Conservation (phyloP, 1,139 yeast genomes). For the Suhomyces yuchorum region DNA sequence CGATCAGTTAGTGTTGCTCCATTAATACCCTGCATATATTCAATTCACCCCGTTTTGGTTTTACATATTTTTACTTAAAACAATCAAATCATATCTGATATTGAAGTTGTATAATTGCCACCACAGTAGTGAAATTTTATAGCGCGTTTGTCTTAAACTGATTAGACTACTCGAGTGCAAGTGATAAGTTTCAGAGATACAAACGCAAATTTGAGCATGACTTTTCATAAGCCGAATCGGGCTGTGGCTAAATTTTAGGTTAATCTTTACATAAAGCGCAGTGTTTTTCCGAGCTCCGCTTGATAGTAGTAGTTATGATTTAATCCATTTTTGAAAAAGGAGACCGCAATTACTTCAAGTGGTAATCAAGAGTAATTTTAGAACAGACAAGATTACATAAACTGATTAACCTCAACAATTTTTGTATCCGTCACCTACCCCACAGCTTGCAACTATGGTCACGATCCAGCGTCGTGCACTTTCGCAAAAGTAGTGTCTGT, state of each 20-base stretch:
- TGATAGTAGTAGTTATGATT: background rate
- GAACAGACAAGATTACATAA: background rate
- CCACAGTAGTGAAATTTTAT: background rate
- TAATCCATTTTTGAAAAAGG: background rate
- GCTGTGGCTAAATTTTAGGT: background rate
- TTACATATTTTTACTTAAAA: background rate
- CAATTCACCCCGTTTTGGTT: constrained; percentile 7
- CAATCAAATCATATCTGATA: background rate
- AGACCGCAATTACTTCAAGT: background rate
- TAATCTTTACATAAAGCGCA: background rate
- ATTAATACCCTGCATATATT: constrained; percentile 9
- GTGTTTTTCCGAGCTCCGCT: background rate
- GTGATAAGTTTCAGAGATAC: background rate
- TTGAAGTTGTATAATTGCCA: background rate
- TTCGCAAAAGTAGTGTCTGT: constrained; percentile 9
- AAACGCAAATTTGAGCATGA: background rate
- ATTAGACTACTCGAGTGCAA: background rate
- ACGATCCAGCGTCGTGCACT: constrained; percentile 5
- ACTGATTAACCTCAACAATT: background rate
- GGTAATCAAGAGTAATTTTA: background rate
- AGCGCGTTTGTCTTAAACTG: background rate
- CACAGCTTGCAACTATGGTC: background rate
- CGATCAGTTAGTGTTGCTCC: constrained; percentile 22
- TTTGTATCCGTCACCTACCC: background rate
- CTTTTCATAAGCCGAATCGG: background rate